Evolutionary conservation across 192 early-diverging fungal genomes (phyloP), one percentile per base, ranked within the genome.

Genomic region (Kappamyces sp.): DNA sequence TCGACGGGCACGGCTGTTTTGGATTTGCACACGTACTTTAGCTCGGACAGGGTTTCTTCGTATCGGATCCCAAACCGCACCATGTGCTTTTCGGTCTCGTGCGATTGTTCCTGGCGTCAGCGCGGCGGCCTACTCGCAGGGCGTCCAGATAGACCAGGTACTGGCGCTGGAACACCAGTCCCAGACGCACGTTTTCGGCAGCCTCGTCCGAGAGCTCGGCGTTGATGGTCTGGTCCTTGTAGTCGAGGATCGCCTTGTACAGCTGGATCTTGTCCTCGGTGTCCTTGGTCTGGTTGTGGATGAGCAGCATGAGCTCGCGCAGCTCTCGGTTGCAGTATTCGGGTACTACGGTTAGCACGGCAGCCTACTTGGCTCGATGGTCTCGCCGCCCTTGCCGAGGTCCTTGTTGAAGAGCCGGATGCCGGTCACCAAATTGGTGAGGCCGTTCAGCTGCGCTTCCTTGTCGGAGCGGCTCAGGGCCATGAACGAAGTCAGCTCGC

Each of bases 361-460:
- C 33, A n/a, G 15, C 75, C 45, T 45, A 80, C 78, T 46, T 37
- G 72, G 62, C 34, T 83, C 81, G 7, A 83, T 72, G 33, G 61
- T 63, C 35, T 83, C 81, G 0, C 81, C 78, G 22, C 78, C 81
- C 60, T 83, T 83, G 32, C 76, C 75, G 7, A 83, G 61, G 22
- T 77, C 68, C 62, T 76, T 75, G 60, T 83, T 83, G 62, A 83
- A 83, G 8, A 83, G 61, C 9, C 81, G 51, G 45, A 83, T 83
- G 8, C 81, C 81, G 14, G 76, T 75, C 1, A 80, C 81, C 12
- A 83, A 68, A 42, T 83, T 75, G 2, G 76, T 58, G 1, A 83
- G 64, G 38, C 81, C 81, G 52, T 76, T 77, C 22, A 83, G 66
- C 60, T 83, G 81, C 3, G 75, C 66, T 55, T 83, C 81, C 47